phyloP scores from a whole-genome alignment of 2,329 filamentous ascomycete genomes.

The Geosmithia morbida region DNA sequence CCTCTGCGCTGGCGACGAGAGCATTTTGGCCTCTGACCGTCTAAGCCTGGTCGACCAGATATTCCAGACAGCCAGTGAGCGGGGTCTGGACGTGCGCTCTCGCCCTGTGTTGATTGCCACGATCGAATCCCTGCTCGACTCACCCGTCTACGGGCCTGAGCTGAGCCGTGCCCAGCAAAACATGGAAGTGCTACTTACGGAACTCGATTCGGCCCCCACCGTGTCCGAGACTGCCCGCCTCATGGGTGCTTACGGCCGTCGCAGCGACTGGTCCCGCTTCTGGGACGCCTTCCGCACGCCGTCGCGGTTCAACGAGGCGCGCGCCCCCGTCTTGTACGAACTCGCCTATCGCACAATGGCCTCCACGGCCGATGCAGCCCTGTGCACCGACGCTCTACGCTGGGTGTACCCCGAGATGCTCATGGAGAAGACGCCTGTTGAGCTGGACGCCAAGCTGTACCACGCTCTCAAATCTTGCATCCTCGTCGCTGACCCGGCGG shows the following conservation, averaged over 20 bases:
- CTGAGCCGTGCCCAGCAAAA: conserved; percentile 25
- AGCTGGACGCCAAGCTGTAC: conserved; percentile 26
- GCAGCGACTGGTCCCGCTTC: conserved; percentile 38
- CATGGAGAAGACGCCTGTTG: conserved; percentile 34
- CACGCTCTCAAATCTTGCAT: conserved; percentile 39
- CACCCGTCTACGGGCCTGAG: conserved; percentile 13
- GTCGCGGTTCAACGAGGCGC: conserved; percentile 29
- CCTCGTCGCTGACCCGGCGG: conserved; percentile 34
- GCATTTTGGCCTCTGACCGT: conserved; percentile 12
- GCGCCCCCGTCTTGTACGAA: conserved; percentile 39
- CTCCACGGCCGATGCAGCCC: conserved; percentile 21
- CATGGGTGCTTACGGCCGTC: conserved; percentile 29
- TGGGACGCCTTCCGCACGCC: conserved; percentile 47
- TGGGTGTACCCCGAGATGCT: conserved; percentile 45
- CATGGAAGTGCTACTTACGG: conserved; percentile 28
- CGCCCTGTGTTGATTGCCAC: conserved; percentile 33
- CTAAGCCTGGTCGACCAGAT: conserved; percentile 26
- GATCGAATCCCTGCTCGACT: conserved; percentile 22
- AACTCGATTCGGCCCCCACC: conserved; percentile 21
- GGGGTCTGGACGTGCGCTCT: conserved; percentile 25
- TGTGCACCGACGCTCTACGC: conserved; percentile 32
- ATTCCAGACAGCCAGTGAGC: conserved; percentile 27
- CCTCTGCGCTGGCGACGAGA: conserved; percentile 12
- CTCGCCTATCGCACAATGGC: conserved; percentile 36
- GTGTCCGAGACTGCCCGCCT: conserved; percentile 23